phyloP scores from a whole-genome alignment of 2,329 filamentous ascomycete genomes.

The Ophiostoma ips region DNA sequence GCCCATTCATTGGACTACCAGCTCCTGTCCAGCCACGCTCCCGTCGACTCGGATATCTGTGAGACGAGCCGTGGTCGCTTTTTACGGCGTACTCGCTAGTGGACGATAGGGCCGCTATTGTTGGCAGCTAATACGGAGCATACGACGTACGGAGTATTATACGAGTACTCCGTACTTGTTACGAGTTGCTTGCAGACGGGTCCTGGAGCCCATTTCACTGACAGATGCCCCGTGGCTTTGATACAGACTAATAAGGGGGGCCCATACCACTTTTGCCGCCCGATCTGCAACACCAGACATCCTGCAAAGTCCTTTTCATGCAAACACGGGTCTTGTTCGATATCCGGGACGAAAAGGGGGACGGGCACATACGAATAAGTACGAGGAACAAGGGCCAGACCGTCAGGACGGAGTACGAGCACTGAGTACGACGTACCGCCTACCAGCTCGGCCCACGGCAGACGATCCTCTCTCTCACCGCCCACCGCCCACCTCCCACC shows the following conservation, averaged over 20 bases:
- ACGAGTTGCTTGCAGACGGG: background rate
- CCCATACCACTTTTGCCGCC: conserved; percentile 6
- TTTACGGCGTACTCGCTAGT: too few relatives aligned
- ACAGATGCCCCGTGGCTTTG: background rate
- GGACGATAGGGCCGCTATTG: too few relatives aligned
- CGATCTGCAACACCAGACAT: conserved; percentile 12
- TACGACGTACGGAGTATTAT: too few relatives aligned
- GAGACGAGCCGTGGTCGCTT: too few relatives aligned
- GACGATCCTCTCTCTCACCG: background rate
- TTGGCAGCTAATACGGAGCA: too few relatives aligned
- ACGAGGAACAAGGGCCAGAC: background rate
- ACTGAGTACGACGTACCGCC: background rate
- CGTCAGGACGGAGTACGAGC: background rate
- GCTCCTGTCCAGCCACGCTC: too few relatives aligned
- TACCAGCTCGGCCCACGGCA: background rate
- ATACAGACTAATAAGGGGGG: conserved; percentile 2
- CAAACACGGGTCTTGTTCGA: background rate
- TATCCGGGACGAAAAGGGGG: background rate
- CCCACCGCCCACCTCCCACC: background rate
- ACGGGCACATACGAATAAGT: background rate
- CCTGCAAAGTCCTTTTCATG: conserved; percentile 6
- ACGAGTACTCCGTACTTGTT: too few relatives aligned
- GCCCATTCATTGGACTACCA: too few relatives aligned
- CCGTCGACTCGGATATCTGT: too few relatives aligned
- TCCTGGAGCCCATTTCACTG: background rate